Evolutionary conservation across 2,329 filamentous ascomycete genomes (phyloP), one percentile per base, ranked within the genome.

Genomic region (Penicillium corylophilum): DNA sequence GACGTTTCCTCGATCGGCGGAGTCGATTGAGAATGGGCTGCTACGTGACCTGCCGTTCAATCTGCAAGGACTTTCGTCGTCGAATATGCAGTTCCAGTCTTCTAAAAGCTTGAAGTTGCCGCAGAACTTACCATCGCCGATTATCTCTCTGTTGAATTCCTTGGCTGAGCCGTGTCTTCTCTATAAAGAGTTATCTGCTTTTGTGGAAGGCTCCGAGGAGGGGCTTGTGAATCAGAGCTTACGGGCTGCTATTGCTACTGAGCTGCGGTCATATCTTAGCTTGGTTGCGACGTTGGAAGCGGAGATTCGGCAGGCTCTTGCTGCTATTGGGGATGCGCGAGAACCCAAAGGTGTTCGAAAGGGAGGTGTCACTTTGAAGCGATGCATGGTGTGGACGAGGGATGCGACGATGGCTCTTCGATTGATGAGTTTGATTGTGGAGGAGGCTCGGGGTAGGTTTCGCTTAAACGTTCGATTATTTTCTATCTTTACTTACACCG

Each of bases 341-440:
- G 83, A 88, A 2, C 80, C 86, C 42, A 82, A 83, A 40, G 87
- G 87, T 1, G 84, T 95, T 47, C 87, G 90, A 5, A 94, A 92
- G 63, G 87, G 89, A 1, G 91, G 92, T 1, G 93, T 99, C 13
- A 99, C 94, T 0, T 77, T 99, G 45, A 97, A 97, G 71, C 82
- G 94, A 68, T 97, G 93, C 64, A 88, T 99, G 2, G 88, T 99
- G 22, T 99, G 95, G 95, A 97, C 92, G 8, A 84, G 93, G 61
- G 95, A 99, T 71, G 90, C 94, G 6, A 99, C 94, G 1, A 95
- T 97, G 87, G 94, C 92, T 0, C 74, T 99, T 61, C 85, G 94
- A 15, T 77, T 99, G 49, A 92, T 99, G 88, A 95, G 90, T 63
- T 73, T 96, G 51, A 96, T 99, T 64, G 90, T 95, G 0, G 92